A percentile compares a stretch with the other conserved stretches of the same genome.
phyloP scores from a whole-genome alignment of 2,329 filamentous ascomycete genomes.

The Ilyonectria robusta region DNA sequence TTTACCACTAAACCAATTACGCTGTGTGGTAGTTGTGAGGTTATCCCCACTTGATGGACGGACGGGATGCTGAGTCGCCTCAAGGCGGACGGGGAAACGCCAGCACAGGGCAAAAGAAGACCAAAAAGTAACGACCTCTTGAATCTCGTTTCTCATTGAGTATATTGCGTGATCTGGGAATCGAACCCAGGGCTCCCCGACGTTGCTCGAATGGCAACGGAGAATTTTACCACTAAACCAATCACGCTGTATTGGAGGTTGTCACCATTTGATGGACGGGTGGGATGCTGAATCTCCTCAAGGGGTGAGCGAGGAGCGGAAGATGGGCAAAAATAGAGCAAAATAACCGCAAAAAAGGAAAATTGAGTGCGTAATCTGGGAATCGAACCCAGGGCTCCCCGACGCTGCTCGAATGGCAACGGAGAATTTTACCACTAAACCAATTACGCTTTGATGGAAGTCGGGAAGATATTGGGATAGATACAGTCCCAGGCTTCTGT shows the following conservation, averaged over 20 bases:
- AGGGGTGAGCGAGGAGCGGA: too few relatives aligned
- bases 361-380: background rate
- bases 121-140: too few relatives aligned
- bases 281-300: background rate
- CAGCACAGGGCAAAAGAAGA: background rate
- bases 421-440: slow-evolving; percentile 17
- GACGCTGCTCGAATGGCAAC: slow-evolving; percentile 9
- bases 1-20: slow-evolving; percentile 5
- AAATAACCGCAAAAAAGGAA: too few relatives aligned
- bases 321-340: background rate
- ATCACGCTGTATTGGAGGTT: background rate
- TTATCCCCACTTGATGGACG: background rate
- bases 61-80: background rate
- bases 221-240: slow-evolving; percentile 8
- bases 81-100: background rate
- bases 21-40: background rate
- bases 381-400: slow-evolving; percentile 15
- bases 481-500: too few relatives aligned
- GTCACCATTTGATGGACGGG: background rate
- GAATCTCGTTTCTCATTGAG: too few relatives aligned
- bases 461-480: background rate
- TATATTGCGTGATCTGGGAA: background rate
- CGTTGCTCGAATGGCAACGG: background rate
- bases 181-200: slow-evolving; percentile 6
- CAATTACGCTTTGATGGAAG: slow-evolving; percentile 9